Evolutionary conservation across 805 yeast species (phyloP).

Genomic region (Brettanomyces anomalus): DNA sequence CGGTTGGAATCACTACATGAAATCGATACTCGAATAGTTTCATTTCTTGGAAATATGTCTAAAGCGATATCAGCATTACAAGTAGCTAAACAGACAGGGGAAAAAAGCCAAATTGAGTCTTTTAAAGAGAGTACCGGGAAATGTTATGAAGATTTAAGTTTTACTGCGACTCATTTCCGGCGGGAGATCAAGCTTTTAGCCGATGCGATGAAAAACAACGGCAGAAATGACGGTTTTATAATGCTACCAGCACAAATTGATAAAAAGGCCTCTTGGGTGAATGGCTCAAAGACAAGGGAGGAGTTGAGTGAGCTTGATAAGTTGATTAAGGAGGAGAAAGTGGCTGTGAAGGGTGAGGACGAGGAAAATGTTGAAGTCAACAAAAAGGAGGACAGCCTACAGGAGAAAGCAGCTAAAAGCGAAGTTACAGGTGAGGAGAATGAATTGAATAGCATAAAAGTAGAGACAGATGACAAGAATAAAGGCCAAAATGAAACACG

Average conservation of each 20-base stretch:
- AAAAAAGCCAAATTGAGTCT: slow-evolving; percentile 11
- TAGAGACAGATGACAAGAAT: neutral
- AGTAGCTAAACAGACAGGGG: slow-evolving; percentile 21
- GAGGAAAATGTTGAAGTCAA: neutral
- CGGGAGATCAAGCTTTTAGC: slow-evolving; percentile 60
- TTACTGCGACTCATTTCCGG: slow-evolving; percentile 50
- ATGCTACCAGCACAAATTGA: slow-evolving; percentile 62
- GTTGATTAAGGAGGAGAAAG: neutral
- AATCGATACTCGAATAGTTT: slow-evolving; percentile 43
- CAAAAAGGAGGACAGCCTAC: neutral
- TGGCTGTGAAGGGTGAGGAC: neutral
- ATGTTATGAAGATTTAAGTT: slow-evolving; percentile 48
- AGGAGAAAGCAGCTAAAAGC: neutral
- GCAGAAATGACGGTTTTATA: slow-evolving; percentile 27
- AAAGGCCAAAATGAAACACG: neutral
- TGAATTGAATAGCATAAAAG: neutral
- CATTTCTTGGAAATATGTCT: slow-evolving; percentile 41
- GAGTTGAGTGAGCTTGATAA: slow-evolving; percentile 28
- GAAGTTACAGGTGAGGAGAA: neutral
- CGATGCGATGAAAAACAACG: slow-evolving; percentile 42
- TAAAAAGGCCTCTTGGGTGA: slow-evolving; percentile 62
- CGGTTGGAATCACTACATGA: slow-evolving; percentile 43
- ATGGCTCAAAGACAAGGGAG: slow-evolving; percentile 44
- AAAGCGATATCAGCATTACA: slow-evolving; percentile 34
- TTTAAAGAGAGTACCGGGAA: slow-evolving; percentile 36